Evolutionary conservation across 1,284 basidiomycete species (phyloP).

Genomic region (Pterula multifida): DNA sequence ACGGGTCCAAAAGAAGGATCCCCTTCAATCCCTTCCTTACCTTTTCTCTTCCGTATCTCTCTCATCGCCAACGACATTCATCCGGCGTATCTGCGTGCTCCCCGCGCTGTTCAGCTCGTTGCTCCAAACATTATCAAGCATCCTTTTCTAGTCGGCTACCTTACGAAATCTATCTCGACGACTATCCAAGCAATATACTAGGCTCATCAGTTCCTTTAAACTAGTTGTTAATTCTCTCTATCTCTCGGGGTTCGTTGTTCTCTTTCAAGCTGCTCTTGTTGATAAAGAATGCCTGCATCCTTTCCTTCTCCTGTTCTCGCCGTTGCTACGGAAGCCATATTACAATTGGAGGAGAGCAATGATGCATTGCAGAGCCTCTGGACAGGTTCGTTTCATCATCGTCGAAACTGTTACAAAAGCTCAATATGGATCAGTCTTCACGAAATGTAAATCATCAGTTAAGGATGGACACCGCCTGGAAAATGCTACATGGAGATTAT

Average conservation of each 20-base stretch:
- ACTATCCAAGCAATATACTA: too few species aligned
- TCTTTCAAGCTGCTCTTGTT: too few species aligned
- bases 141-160: too few species aligned
- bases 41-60: not conserved
- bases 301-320: slow-evolving; percentile 53
- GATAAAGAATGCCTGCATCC: slow-evolving; percentile 33
- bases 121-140: not conserved
- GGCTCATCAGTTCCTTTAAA: too few species aligned
- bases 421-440: slow-evolving; percentile 47
- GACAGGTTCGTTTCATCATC: slow-evolving; percentile 33
- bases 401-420: slow-evolving; percentile 5
- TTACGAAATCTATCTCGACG: too few species aligned
- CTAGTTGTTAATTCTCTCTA: too few species aligned
- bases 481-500: slow-evolving; percentile 79
- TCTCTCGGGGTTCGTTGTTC: too few species aligned
- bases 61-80: not conserved
- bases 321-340: slow-evolving; percentile 49
- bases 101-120: not conserved
- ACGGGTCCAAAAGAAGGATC: not conserved
- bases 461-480: slow-evolving; percentile 70
- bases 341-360: slow-evolving; percentile 44
- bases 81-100: not conserved
- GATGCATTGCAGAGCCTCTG: slow-evolving; percentile 54
- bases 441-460: slow-evolving; percentile 70
- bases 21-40: not conserved